A percentile compares a stretch with the other conserved stretches of the same genome.
These are phyloP conservation scores for Gonapodya sp. DNA, from an alignment of 192 early-diverging fungal genomes.

Conservation along the genomic window DNA sequence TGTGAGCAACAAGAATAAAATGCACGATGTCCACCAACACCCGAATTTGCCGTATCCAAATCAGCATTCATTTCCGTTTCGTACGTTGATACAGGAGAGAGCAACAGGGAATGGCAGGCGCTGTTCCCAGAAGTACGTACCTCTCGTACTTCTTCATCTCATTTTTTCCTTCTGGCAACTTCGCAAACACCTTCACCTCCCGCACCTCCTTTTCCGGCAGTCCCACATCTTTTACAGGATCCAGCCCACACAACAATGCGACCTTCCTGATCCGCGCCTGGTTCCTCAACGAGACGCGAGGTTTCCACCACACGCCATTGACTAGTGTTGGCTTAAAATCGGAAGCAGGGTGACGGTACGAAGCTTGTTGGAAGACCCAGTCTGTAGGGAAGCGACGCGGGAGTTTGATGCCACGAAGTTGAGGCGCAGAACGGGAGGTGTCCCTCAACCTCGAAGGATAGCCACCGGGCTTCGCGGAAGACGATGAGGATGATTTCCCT, in stretches of 20 bases:
- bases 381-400: constrained; percentile 30
- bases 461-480: no score
- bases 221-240: constrained; percentile 19
- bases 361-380: constrained; percentile 33
- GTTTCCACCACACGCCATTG: constrained; percentile 21
- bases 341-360: constrained; percentile 26
- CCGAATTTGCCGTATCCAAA: no score
- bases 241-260: constrained; percentile 27
- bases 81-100: no score
- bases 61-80: no score
- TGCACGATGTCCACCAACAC: no score
- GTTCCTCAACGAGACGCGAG: constrained; percentile 23
- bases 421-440: no score
- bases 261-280: constrained; percentile 31
- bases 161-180: constrained; percentile 25
- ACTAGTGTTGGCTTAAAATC: constrained; percentile 19
- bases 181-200: background rate
- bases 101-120: no score
- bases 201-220: constrained; percentile 12
- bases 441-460: no score
- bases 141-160: constrained; percentile 25
- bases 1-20: background rate
- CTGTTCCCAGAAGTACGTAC: constrained; percentile 9
- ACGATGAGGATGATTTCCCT: no score
- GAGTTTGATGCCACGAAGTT: constrained; percentile 13